Evolutionary conservation across 176 grass and related monocot species (phyloP), one percentile per base, ranked within the genome.

Genomic region (Tillandsia leiboldiana): DNA sequence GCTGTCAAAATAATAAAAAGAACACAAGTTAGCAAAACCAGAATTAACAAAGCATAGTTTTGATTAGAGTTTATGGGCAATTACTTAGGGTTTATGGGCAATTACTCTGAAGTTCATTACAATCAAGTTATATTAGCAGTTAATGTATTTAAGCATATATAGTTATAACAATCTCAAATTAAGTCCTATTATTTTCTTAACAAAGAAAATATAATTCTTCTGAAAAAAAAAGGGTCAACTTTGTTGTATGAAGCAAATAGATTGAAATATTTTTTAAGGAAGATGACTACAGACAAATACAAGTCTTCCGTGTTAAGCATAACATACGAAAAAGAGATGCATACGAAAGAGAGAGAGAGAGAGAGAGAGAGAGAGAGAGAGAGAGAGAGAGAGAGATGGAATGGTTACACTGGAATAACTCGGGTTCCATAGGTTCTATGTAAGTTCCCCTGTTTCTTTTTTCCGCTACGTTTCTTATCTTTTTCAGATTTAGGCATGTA

Each of bases 401-500:
- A 15, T 11, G 58, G 79, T 92, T 78, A 99, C 94, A 99, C 82
- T 15, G 94, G 94, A 77, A 99, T 85, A 52, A 99, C 94, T 85
- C 94, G 81, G 11, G 94, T 99, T 63, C 94, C 94, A 65, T 99
- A 99, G 69, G 94, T 99, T 76, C 63, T 81, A 69, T 75, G 71
- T 63, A 99, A 33, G 79, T 72, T 75, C 66, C 84, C 89, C 70
- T 88, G 82, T 67, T 90, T 96, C 83, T 96, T 99, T 72, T 99
- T 99, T 68, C 76, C 87, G 64, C 70, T 59, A 53, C 63, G 68
- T 87, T 73, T 79, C 28, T 83, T 90, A 24, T 83, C 85, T 80
- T 83, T 93, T 15, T 69, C 83, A 85, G 78, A 75, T 80, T 61
- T 90, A 48, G 94, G 94, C 61, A 84, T 69, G 78, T 93, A 99